phyloP scores from a whole-genome alignment of 208 protist genomes.

The Herpetomonas samuelpessoai region DNA sequence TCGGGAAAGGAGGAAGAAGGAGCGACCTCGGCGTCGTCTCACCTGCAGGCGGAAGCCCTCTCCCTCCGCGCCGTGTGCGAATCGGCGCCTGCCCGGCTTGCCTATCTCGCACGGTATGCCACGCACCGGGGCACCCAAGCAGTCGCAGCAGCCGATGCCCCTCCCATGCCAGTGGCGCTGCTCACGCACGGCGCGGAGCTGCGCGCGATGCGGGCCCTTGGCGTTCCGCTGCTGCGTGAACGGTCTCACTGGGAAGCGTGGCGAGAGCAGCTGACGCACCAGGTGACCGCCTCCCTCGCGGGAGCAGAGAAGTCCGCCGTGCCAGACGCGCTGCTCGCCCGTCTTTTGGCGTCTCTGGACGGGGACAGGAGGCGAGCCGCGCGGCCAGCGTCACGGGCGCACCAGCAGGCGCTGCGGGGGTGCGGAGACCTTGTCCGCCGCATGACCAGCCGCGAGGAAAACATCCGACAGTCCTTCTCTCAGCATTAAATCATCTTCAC shows the following conservation, averaged over 20 bases:
- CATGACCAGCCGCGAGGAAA: slow-evolving; percentile 70
- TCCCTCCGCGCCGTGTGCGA: slow-evolving; percentile 42
- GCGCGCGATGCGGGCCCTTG: slow-evolving; percentile 18
- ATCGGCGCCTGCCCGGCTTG: slow-evolving; percentile 27
- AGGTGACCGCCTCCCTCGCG: slow-evolving; percentile 5
- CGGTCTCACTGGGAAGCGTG: slow-evolving; percentile 7
- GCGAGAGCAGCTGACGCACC: background rate
- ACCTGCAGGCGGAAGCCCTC: slow-evolving; percentile 21
- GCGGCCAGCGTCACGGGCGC: slow-evolving; percentile 24
- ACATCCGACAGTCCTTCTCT: slow-evolving; percentile 67
- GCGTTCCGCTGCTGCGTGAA: slow-evolving; percentile 15
- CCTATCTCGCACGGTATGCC: slow-evolving; percentile 35
- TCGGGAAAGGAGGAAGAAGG: background rate
- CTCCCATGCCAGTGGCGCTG: slow-evolving; percentile 9
- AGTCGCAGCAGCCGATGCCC: too few relatives aligned
- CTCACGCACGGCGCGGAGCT: slow-evolving; percentile 19
- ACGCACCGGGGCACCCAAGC: too few relatives aligned
- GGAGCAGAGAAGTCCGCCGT: background rate
- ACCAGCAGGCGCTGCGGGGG: slow-evolving; percentile 44
- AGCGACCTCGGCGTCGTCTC: background rate
- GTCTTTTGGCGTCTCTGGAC: background rate
- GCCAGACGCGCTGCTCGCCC: background rate
- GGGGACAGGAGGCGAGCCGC: too few relatives aligned
- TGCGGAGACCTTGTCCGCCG: slow-evolving; percentile 61
- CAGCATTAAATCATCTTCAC: slow-evolving; percentile 12